These are phyloP conservation scores for Podila horticola DNA, from an alignment of 192 early-diverging fungal species.

Conservation along the genomic window DNA sequence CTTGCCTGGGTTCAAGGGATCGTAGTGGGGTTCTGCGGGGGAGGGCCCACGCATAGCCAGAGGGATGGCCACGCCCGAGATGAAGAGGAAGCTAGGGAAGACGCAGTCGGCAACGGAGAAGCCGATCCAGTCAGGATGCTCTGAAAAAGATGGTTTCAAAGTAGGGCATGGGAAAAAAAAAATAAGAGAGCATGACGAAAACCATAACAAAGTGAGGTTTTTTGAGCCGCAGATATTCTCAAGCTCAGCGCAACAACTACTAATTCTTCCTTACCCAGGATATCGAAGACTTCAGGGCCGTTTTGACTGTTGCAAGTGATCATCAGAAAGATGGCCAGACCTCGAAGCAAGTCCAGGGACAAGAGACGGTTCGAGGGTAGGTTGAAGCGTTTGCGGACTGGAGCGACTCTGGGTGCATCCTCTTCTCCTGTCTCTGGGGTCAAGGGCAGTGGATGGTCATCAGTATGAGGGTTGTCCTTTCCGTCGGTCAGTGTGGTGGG, in stretches of 20 bases:
- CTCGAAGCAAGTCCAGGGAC: conserved; percentile 59
- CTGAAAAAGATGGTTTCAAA: conserved; percentile 2
- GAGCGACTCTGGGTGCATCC: background rate
- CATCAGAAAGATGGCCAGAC: conserved; percentile 60
- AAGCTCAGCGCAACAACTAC: background rate
- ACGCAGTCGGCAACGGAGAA: conserved; percentile 59
- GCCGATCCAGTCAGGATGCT: conserved; percentile 63
- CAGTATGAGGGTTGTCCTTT: background rate
- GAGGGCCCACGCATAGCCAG: conserved; percentile 21
- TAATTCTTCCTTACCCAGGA: conserved; percentile 16
- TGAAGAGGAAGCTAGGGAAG: conserved; percentile 69
- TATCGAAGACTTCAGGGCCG: conserved; percentile 13
- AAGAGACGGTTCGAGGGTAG: conserved; percentile 49
- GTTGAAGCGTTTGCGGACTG: background rate
- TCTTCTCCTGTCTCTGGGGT: background rate
- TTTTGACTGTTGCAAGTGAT: conserved; percentile 62
- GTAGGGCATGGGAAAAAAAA: conserved; percentile 9
- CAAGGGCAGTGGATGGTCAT: background rate
- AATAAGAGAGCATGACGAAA: background rate
- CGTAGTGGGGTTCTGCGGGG: conserved; percentile 3
- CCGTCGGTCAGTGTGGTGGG: background rate
- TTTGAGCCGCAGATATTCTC: background rate
- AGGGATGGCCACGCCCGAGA: conserved; percentile 56
- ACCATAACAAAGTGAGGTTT: background rate
- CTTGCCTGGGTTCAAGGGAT: background rate